A percentile compares a stretch with the other conserved stretches of the same genome.
phyloP scores from a whole-genome alignment of 805 yeast species.

The Candida cerambycidarum region DNA sequence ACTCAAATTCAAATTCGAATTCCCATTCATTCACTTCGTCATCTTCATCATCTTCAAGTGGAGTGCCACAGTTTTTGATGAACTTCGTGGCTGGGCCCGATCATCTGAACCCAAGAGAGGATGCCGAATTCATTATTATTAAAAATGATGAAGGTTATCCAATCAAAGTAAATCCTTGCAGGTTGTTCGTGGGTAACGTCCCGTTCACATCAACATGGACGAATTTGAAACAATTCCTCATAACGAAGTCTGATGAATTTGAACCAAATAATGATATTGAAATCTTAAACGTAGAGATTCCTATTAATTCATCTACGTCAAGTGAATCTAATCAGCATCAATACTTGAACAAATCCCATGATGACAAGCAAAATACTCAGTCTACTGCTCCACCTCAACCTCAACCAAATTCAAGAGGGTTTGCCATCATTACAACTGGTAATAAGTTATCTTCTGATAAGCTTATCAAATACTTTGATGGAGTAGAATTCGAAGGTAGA shows the following conservation, averaged over 20 bases:
- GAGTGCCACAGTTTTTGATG: constrained; percentile 28
- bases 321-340: neutral
- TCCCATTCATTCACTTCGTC: neutral
- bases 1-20: neutral
- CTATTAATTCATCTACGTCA: constrained; percentile 28
- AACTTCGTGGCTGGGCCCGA: no score
- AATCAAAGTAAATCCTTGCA: constrained; percentile 39
- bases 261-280: constrained; percentile 27
- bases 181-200: constrained; percentile 57
- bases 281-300: constrained; percentile 40
- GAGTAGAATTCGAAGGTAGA: constrained; percentile 57
- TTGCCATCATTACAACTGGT: constrained; percentile 60
- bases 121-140: constrained; percentile 16
- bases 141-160: constrained; percentile 25
- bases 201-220: constrained; percentile 48
- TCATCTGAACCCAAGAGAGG: neutral
- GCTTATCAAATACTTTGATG: constrained; percentile 52
- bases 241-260: constrained; percentile 22
- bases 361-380: neutral
- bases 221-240: constrained; percentile 29
- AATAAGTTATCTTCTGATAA: constrained; percentile 46
- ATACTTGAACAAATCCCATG: neutral
- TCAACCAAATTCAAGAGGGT: constrained; percentile 44
- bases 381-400: neutral
- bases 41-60: constrained; percentile 7